These are phyloP conservation scores for Phoenix roebelenii DNA, from an alignment of 176 grass and related monocot genomes.

Conservation along the genomic window DNA sequence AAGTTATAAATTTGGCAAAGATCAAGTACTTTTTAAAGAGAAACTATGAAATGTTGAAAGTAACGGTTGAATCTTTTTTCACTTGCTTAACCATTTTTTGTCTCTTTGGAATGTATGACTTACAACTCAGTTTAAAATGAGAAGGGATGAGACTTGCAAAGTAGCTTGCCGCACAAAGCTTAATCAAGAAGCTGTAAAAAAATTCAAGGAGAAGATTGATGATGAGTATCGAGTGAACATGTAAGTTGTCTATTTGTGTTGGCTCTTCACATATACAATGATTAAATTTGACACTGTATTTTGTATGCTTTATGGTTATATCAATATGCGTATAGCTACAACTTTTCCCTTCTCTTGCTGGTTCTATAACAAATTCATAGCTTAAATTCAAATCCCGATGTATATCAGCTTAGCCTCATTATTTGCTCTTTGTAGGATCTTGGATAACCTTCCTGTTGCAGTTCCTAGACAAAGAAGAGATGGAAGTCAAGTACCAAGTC, in stretches of 20 bases:
- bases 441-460: conserved; percentile 79
- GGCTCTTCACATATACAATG: no score
- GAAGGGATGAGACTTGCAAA: conserved; percentile 61
- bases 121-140: conserved; percentile 58
- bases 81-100: not conserved
- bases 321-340: no score
- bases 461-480: conserved; percentile 59
- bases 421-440: conserved; percentile 34
- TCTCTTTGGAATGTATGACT: not conserved
- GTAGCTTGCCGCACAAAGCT: conserved; percentile 44
- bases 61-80: no score
- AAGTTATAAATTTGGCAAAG: no score
- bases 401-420: not conserved
- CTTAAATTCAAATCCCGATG: no score
- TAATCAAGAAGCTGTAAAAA: conserved; percentile 55
- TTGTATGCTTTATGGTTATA: no score
- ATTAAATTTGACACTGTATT: no score
- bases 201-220: conserved; percentile 87
- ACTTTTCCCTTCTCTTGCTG: no score
- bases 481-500: conserved; percentile 46
- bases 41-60: no score
- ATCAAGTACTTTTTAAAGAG: no score
- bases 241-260: conserved; percentile 28
- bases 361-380: no score
- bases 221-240: conserved; percentile 82